Evolutionary conservation across 2,329 filamentous ascomycete species (phyloP).

Genomic region (Colletotrichum sansevieriae): DNA sequence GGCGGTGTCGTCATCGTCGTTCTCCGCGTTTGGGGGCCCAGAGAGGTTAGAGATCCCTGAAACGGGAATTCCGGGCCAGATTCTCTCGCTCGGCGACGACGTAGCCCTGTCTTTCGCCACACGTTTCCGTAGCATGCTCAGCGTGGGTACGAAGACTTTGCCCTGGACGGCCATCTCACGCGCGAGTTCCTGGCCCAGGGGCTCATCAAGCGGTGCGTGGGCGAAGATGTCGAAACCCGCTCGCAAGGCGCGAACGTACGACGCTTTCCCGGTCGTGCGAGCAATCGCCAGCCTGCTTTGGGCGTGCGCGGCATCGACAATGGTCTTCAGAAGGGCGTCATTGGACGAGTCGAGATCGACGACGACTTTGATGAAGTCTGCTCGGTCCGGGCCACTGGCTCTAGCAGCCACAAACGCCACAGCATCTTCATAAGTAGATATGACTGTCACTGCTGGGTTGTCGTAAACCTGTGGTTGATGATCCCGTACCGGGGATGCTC

Average conservation of each 20-base stretch:
- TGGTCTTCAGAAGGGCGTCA: constrained; percentile 44
- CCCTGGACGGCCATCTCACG: constrained; percentile 40
- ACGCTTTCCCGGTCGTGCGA: constrained; percentile 45
- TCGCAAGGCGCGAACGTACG: constrained; percentile 46
- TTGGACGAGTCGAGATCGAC: constrained; percentile 43
- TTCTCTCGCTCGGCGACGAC: not conserved
- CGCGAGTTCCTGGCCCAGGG: constrained; percentile 43
- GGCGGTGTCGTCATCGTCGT: not conserved
- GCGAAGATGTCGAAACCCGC: constrained; percentile 48
- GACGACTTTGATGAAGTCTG: constrained; percentile 49
- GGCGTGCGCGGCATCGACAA: constrained; percentile 44
- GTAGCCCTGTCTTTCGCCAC: not conserved
- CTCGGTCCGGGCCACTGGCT: constrained; percentile 30
- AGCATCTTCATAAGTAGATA: constrained; percentile 17
- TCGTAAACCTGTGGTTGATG: constrained; percentile 9
- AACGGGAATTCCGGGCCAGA: not conserved
- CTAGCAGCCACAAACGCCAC: constrained; percentile 3
- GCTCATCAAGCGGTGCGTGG: constrained; percentile 47
- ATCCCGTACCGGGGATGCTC: not conserved
- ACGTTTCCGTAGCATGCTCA: constrained; percentile 43
- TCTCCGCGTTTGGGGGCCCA: not conserved
- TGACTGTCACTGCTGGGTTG: constrained; percentile 2
- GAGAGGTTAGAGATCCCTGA: not conserved
- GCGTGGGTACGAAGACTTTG: constrained; percentile 47
- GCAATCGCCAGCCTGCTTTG: constrained; percentile 46